Evolutionary conservation across 2,329 filamentous ascomycete species (phyloP).

Genomic region (Neofusicoccum umdonicola): DNA sequence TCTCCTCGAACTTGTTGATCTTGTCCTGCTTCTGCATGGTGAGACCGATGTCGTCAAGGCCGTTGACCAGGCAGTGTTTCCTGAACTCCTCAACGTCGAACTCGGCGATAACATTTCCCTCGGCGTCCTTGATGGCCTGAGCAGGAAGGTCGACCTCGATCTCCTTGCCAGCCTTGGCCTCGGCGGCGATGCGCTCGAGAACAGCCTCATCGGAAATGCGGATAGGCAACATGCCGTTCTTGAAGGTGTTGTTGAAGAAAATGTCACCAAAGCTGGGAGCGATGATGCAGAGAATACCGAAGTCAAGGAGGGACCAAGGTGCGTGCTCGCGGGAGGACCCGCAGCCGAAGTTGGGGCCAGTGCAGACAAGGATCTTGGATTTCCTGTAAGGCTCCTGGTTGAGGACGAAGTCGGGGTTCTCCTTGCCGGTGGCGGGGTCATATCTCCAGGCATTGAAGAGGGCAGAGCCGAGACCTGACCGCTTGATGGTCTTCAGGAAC

Average conservation of each 20-base stretch:
- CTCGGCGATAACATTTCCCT: slow-evolving; percentile 68
- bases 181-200: slow-evolving; percentile 69
- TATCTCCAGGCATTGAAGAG: slow-evolving; percentile 85
- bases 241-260: slow-evolving; percentile 99
- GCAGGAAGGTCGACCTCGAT: slow-evolving; percentile 86
- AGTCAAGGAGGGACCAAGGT: slow-evolving; percentile 94
- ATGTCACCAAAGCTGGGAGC: slow-evolving; percentile 87
- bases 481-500: slow-evolving; percentile 98
- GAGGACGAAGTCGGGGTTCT: slow-evolving; percentile 80
- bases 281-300: slow-evolving; percentile 91
- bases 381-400: slow-evolving; percentile 84
- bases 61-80: slow-evolving; percentile 91
- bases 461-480: slow-evolving; percentile 83
- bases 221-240: slow-evolving; percentile 97
- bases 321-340: slow-evolving; percentile 92
- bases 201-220: slow-evolving; percentile 65
- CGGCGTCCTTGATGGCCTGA: slow-evolving; percentile 74
- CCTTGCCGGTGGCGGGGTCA: slow-evolving; percentile 64
- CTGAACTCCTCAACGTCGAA: slow-evolving; percentile 93
- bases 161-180: slow-evolving; percentile 76
- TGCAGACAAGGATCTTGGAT: slow-evolving; percentile 86
- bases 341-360: slow-evolving; percentile 92
- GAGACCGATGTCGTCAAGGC: slow-evolving; percentile 90
- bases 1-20: slow-evolving; percentile 78
- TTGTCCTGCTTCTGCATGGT: slow-evolving; percentile 91